phyloP scores from a whole-genome alignment of 257 asterid genomes.

The Capsicum chinense region DNA sequence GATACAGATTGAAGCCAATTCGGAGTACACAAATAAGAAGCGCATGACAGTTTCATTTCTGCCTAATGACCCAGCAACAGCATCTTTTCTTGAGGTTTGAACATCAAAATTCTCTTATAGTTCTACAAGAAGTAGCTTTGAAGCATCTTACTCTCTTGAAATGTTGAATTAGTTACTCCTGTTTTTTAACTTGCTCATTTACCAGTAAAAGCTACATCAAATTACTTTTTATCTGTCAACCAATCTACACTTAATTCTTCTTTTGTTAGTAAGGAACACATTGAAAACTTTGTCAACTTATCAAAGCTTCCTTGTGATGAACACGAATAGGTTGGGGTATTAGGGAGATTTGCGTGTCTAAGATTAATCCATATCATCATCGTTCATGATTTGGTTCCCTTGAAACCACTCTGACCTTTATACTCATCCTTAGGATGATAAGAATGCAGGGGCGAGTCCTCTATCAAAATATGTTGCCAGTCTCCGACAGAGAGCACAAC shows the following conservation, averaged over 20 bases:
- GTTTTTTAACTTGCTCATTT: neutral
- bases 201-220: constrained; percentile 1
- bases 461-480: constrained; percentile 62
- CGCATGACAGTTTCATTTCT: constrained; percentile 63
- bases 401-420: constrained; percentile 11
- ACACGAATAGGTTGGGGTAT: neutral
- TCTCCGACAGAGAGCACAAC: constrained; percentile 69
- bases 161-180: neutral
- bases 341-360: too few species aligned
- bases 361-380: neutral
- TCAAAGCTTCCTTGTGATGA: neutral
- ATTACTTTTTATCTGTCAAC: neutral
- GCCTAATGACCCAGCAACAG: constrained; percentile 76
- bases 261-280: neutral
- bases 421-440: constrained; percentile 59
- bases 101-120: constrained; percentile 10
- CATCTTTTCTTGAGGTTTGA: constrained; percentile 83
- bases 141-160: neutral
- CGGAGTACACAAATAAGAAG: constrained; percentile 73
- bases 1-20: constrained; percentile 75
- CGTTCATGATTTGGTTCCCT: constrained; percentile 17
- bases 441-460: constrained; percentile 65
- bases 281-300: neutral
- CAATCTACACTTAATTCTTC: neutral
- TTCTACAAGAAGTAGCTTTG: neutral